These are phyloP conservation scores for Hygrocybe coccinea DNA, from an alignment of 768 basidiomycete genomes.

Conservation along the genomic window DNA sequence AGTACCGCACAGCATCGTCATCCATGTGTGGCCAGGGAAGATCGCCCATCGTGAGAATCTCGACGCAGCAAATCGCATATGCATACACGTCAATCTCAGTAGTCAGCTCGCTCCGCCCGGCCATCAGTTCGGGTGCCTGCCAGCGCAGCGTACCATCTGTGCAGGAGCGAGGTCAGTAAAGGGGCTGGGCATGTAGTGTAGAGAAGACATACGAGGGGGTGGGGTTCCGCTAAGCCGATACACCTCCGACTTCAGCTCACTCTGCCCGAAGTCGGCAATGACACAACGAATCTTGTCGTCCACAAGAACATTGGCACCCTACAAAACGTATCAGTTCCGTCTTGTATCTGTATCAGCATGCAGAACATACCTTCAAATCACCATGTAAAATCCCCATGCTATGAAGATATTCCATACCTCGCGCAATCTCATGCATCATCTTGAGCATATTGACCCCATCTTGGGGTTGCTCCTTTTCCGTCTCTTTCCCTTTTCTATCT, in stretches of 20 bases:
- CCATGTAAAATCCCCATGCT: constrained; percentile 65
- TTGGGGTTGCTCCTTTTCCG: constrained; percentile 8
- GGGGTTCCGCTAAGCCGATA: constrained; percentile 52
- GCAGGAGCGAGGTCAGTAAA: background rate
- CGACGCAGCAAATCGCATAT: constrained; percentile 60
- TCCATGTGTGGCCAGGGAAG: constrained; percentile 53
- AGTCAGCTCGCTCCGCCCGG: constrained; percentile 48
- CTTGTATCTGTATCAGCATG: background rate
- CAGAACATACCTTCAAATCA: constrained; percentile 61
- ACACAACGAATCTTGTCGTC: constrained; percentile 62
- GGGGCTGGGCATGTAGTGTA: background rate
- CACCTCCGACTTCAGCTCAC: constrained; percentile 71
- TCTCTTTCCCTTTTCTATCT: background rate
- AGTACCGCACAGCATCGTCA: constrained; percentile 46
- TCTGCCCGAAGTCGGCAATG: constrained; percentile 80
- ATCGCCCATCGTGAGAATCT: constrained; percentile 58
- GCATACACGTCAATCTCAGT: constrained; percentile 62
- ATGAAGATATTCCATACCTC: constrained; percentile 82
- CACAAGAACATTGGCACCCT: constrained; percentile 75
- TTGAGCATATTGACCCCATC: constrained; percentile 46
- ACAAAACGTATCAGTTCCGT: background rate
- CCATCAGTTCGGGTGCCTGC: constrained; percentile 61
- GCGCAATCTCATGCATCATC: constrained; percentile 69
- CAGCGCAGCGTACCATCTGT: constrained; percentile 64
- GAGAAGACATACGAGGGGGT: constrained; percentile 39